These are phyloP conservation scores for Cystofilobasidium ferigula DNA, from an alignment of 768 basidiomycete genomes.

Conservation along the genomic window DNA sequence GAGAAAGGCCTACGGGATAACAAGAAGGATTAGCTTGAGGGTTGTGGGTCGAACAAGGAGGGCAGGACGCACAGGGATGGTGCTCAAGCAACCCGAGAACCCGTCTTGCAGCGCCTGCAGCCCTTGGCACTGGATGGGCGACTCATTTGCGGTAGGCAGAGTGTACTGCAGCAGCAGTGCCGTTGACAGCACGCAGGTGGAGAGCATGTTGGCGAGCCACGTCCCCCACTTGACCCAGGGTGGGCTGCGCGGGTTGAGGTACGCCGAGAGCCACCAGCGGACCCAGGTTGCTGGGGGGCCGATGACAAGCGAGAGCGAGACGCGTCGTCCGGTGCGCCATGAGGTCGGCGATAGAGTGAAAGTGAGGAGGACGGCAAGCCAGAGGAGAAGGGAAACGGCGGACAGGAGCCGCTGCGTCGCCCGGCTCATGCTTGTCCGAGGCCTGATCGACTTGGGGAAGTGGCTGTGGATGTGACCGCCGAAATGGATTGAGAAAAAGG, in stretches of 20 bases:
- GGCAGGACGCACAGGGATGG: conserved; percentile 34
- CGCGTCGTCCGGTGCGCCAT: conserved; percentile 55
- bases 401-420: conserved; percentile 44
- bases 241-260: conserved; percentile 49
- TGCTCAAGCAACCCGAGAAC: conserved; percentile 89
- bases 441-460: conserved; percentile 32
- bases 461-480: conserved; percentile 54
- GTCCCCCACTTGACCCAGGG: conserved; percentile 30
- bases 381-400: conserved; percentile 52
- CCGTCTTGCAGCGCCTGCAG: conserved; percentile 78
- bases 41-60: background rate
- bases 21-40: no score
- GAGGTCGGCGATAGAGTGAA: conserved; percentile 60
- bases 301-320: conserved; percentile 77
- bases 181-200: conserved; percentile 66
- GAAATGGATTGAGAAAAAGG: conserved; percentile 61
- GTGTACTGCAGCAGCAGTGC: conserved; percentile 61
- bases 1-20: background rate
- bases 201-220: conserved; percentile 43
- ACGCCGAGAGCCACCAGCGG: conserved; percentile 61
- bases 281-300: conserved; percentile 77
- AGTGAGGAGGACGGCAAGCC: conserved; percentile 61
- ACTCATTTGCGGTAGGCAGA: conserved; percentile 27
- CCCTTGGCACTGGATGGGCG: conserved; percentile 50
- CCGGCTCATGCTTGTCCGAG: conserved; percentile 31